Evolutionary conservation across 192 early-diverging fungal genomes (phyloP).

Genomic region (Backusella morwellensis): DNA sequence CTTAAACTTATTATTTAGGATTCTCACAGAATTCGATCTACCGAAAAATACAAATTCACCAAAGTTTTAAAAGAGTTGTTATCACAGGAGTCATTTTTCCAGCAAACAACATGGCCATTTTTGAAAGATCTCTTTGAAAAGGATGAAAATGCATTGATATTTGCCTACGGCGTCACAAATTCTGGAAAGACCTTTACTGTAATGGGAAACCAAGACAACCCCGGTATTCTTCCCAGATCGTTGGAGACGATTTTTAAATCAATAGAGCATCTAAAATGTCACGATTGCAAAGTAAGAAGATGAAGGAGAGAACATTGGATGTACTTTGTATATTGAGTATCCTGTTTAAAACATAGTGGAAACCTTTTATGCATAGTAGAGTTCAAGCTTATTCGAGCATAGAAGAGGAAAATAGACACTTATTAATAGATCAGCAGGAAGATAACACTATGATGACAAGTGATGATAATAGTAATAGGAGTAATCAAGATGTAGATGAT

Average conservation of each 20-base stretch:
- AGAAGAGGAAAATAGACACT: slow-evolving; percentile 22
- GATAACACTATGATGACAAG: background rate
- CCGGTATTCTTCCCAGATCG: slow-evolving; percentile 59
- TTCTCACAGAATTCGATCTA: slow-evolving; percentile 28
- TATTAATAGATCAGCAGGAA: background rate
- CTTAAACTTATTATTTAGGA: slow-evolving; percentile 18
- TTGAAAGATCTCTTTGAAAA: slow-evolving; percentile 52
- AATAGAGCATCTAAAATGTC: slow-evolving; percentile 19
- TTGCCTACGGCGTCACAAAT: slow-evolving; percentile 71
- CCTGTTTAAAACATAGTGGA: slow-evolving; percentile 10
- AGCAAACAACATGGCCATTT: slow-evolving; percentile 57
- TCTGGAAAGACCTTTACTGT: slow-evolving; percentile 73
- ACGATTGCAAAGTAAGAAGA: background rate
- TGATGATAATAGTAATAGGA: background rate
- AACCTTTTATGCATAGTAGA: slow-evolving; percentile 36
- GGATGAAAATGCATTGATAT: slow-evolving; percentile 59
- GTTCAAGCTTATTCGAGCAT: slow-evolving; percentile 22
- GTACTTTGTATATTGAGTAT: background rate
- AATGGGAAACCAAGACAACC: slow-evolving; percentile 43
- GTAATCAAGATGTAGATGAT: background rate
- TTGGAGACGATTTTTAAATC: slow-evolving; percentile 56
- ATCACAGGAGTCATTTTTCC: slow-evolving; percentile 51
- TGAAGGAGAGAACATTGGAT: slow-evolving; percentile 12
- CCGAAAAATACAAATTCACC: slow-evolving; percentile 54
- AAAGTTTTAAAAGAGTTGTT: slow-evolving; percentile 48